Evolutionary conservation across 306 rosid genomes (phyloP).

Genomic region (Delonix regia): DNA sequence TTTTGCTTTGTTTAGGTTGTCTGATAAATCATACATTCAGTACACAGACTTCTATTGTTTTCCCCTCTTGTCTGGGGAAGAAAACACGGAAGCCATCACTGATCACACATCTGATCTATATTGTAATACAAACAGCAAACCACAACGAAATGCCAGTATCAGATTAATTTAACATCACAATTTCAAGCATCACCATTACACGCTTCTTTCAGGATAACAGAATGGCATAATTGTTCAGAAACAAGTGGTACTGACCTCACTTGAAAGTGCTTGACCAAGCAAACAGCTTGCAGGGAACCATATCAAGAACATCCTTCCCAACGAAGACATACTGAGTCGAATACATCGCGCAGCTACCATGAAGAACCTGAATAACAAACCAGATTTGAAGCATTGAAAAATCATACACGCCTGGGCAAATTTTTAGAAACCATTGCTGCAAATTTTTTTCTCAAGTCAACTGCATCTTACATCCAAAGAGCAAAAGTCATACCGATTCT

Average conservation of each 20-base stretch:
- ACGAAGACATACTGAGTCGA: constrained; percentile 34
- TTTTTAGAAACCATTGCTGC: not conserved
- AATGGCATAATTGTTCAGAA: constrained; percentile 5
- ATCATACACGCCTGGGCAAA: not conserved
- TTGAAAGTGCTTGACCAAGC: constrained; percentile 44
- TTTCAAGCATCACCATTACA: not conserved
- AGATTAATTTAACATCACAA: not conserved
- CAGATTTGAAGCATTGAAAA: not conserved
- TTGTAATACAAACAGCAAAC: constrained; percentile 1
- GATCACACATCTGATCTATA: not conserved
- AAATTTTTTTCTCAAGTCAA: not conserved
- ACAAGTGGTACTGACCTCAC: constrained; percentile 53
- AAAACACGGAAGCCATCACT: not conserved
- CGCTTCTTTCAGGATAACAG: not conserved
- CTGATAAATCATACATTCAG: not conserved
- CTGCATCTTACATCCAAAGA: not conserved
- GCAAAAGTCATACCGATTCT: not conserved
- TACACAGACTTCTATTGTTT: not conserved
- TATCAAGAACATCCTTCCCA: constrained; percentile 45
- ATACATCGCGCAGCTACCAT: constrained; percentile 40
- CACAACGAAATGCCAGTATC: not conserved
- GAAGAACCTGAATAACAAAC: constrained; percentile 41
- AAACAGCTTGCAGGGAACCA: constrained; percentile 45
- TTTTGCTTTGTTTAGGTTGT: not conserved
- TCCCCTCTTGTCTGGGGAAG: not conserved